phyloP scores from a whole-genome alignment of 805 yeast species.

The Sungouiella thailandica region DNA sequence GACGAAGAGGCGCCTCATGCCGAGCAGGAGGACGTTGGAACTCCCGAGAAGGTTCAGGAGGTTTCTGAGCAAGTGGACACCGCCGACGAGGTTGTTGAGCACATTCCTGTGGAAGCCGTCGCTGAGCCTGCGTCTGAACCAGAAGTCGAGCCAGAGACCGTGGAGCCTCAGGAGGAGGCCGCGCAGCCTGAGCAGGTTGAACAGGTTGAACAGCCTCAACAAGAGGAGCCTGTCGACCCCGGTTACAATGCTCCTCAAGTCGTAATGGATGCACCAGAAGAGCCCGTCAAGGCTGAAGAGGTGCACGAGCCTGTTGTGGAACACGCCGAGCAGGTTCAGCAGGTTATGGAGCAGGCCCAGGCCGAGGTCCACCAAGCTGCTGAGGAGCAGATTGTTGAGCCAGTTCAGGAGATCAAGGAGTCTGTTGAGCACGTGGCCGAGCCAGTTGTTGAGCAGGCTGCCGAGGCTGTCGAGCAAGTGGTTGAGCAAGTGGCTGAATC shows the following conservation, averaged over 20 bases:
- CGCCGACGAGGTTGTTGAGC: background rate
- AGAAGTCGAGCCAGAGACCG: constrained; percentile 1
- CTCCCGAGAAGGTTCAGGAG: constrained; percentile 3
- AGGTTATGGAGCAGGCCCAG: constrained; percentile 2
- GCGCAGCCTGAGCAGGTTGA: constrained; percentile 1
- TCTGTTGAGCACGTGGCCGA: background rate
- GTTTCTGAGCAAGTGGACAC: constrained; percentile 2
- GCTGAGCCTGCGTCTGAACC: constrained; percentile 1
- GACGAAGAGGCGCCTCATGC: constrained; percentile 10
- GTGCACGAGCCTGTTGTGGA: constrained; percentile 5
- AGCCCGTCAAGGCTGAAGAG: no score
- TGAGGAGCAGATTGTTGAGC: no score
- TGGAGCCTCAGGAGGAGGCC: constrained; percentile 1
- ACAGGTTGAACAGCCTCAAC: no score
- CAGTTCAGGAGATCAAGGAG: background rate
- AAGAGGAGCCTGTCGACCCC: no score
- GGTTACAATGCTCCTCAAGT: no score
- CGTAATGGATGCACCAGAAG: background rate
- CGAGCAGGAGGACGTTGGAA: constrained; percentile 13
- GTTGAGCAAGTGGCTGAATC: constrained; percentile 2
- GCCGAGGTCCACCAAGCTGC: background rate
- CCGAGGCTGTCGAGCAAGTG: constrained; percentile 1
- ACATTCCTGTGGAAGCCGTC: background rate
- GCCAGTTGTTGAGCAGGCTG: constrained; percentile 1
- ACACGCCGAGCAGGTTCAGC: constrained; percentile 6